Percentiles rank a stretch among this genome's conserved stretches.
phyloP scores from a whole-genome alignment of 371 early-diverging fungal genomes.

The Mortierella sp. region DNA sequence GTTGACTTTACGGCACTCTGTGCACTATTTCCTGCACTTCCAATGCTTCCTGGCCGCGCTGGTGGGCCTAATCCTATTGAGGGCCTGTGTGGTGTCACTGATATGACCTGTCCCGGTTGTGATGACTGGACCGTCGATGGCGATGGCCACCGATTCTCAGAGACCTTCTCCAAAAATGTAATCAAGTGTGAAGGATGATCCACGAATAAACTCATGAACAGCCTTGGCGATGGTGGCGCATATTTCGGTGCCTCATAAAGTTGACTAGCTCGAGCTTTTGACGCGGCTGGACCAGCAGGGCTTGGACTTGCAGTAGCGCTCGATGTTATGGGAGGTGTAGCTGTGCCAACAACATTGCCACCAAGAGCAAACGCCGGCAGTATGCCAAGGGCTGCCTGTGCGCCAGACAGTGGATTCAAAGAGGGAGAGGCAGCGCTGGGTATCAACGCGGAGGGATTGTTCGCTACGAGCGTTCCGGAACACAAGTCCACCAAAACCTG shows the following conservation, averaged over 20 bases:
- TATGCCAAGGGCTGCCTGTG: conserved; percentile 49
- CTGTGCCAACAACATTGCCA: conserved; percentile 10
- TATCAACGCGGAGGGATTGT: conserved; percentile 8
- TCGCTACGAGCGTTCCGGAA: conserved; percentile 58
- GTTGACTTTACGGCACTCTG: conserved; percentile 18
- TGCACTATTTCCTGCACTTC: neutral
- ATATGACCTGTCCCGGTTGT: conserved; percentile 5
- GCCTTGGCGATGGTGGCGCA: conserved; percentile 63
- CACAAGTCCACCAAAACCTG: conserved; percentile 82
- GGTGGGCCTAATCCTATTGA: conserved; percentile 7
- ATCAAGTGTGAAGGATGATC: conserved; percentile 78
- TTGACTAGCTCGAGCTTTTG: conserved; percentile 19
- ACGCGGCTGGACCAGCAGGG: conserved; percentile 12
- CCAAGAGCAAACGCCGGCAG: conserved; percentile 58
- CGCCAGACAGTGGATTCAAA: conserved; percentile 13
- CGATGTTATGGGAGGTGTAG: conserved; percentile 14
- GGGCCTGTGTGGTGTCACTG: conserved; percentile 23
- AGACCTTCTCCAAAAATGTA: conserved; percentile 76
- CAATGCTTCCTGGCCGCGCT: conserved; percentile 13
- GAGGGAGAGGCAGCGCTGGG: conserved; percentile 18
- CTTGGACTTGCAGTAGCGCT: conserved; percentile 34
- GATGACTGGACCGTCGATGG: neutral
- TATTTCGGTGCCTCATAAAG: conserved; percentile 45
- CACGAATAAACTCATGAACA: conserved; percentile 81
- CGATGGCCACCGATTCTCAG: conserved; percentile 47